Percentiles rank a stretch among this genome's conserved stretches.
Evolutionary conservation across 345 rosid genomes (phyloP).

Genomic region (Melaleuca alternifolia): DNA sequence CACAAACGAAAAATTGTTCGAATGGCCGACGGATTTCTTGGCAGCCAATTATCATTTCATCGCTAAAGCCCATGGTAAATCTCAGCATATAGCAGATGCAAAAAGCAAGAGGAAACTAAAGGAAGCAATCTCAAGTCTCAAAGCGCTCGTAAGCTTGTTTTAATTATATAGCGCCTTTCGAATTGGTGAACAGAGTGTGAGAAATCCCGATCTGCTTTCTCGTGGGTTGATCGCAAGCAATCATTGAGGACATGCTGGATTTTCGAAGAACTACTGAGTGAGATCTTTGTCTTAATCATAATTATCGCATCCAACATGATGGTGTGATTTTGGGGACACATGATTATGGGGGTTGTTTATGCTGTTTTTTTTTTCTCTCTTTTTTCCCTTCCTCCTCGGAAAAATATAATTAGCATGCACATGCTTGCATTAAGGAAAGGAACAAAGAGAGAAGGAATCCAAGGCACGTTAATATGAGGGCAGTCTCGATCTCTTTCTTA

Average conservation of each 20-base stretch:
- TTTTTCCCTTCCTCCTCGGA: neutral
- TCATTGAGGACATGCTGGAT: neutral
- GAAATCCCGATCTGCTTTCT: neutral
- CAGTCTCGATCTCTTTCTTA: neutral
- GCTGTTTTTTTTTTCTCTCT: neutral
- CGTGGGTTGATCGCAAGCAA: neutral
- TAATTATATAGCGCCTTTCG: neutral
- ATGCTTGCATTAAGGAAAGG: neutral
- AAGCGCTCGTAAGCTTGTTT: neutral
- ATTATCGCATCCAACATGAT: neutral
- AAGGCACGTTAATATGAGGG: neutral
- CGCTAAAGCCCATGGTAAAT: neutral
- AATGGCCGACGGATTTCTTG: neutral
- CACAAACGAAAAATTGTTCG: neutral
- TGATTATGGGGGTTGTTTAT: neutral
- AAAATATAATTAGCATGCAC: neutral
- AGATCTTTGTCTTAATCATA: neutral
- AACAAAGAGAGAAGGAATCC: neutral
- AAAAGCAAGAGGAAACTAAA: neutral
- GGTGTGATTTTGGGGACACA: neutral
- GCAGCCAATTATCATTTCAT: neutral
- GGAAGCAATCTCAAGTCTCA: neutral
- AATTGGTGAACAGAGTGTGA: neutral
- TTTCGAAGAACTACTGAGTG: neutral
- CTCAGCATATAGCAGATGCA: neutral